Evolutionary conservation across 2,329 filamentous ascomycete genomes (phyloP).

Genomic region (Ophiostoma tasmaniense): DNA sequence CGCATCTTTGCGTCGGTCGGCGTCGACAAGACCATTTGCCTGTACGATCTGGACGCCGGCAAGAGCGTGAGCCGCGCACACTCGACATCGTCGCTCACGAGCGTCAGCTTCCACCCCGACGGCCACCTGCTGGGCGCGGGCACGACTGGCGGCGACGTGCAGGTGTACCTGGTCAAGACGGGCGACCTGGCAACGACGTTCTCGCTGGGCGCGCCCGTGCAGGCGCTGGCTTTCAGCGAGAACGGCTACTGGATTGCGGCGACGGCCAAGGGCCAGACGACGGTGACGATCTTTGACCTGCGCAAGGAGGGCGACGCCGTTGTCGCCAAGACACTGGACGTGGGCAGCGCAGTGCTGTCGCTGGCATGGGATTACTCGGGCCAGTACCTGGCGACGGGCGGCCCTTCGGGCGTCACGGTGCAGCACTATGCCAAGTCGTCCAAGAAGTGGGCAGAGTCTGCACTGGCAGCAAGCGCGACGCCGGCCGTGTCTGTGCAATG

Average conservation of each 20-base stretch:
- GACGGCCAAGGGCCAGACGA: slow-evolving; percentile 65
- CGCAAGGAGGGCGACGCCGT: slow-evolving; percentile 81
- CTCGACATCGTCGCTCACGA: slow-evolving; percentile 65
- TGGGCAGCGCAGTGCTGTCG: slow-evolving; percentile 69
- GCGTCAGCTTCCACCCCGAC: slow-evolving; percentile 86
- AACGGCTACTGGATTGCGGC: slow-evolving; percentile 95
- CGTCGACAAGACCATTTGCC: slow-evolving; percentile 81
- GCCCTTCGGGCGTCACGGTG: slow-evolving; percentile 71
- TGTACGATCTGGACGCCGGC: slow-evolving; percentile 68
- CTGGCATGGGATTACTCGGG: slow-evolving; percentile 91
- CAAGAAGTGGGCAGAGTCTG: slow-evolving; percentile 68
- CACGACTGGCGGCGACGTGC: slow-evolving; percentile 69
- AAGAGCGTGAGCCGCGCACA: slow-evolving; percentile 70
- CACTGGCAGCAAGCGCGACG: slow-evolving; percentile 69
- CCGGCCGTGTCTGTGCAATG: slow-evolving; percentile 62
- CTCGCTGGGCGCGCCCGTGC: slow-evolving; percentile 57
- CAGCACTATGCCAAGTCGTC: slow-evolving; percentile 81
- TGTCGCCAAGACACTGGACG: slow-evolving; percentile 75
- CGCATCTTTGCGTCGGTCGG: slow-evolving; percentile 80
- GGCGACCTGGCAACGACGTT: slow-evolving; percentile 71
- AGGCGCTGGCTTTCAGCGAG: slow-evolving; percentile 79
- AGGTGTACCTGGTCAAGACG: slow-evolving; percentile 79
- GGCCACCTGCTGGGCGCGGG: slow-evolving; percentile 89
- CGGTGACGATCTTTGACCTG: slow-evolving; percentile 81
- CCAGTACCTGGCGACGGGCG: slow-evolving; percentile 79